Evolutionary conservation across 805 yeast species (phyloP).

Genomic region (Suhomyces sp.): DNA sequence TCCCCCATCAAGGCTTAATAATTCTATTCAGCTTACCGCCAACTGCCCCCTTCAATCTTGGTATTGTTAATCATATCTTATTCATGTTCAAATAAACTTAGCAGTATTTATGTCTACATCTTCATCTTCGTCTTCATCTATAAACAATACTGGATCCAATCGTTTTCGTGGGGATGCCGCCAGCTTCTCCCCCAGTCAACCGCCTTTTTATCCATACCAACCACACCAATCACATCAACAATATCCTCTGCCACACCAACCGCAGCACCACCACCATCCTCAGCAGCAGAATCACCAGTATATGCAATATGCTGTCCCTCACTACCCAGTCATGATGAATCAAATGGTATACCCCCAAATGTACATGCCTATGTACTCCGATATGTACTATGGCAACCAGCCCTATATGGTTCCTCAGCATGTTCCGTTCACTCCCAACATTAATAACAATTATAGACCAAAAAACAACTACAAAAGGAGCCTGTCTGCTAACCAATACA

Average conservation of each 20-base stretch:
- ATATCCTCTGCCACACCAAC: slow-evolving; percentile 8
- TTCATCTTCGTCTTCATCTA: slow-evolving; percentile 20
- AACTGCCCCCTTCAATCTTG: background rate
- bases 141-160: slow-evolving; percentile 28
- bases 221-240: slow-evolving; percentile 6
- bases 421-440: slow-evolving; percentile 5
- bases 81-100: slow-evolving; percentile 6
- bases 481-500: slow-evolving; percentile 2
- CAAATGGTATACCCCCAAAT: slow-evolving; percentile 14
- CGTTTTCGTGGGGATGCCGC: slow-evolving; percentile 41
- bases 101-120: slow-evolving; percentile 7
- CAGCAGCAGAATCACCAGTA: slow-evolving; percentile 13
- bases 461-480: slow-evolving; percentile 7
- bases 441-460: slow-evolving; percentile 3
- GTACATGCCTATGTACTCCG: slow-evolving; percentile 15
- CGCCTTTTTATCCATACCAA: slow-evolving; percentile 7
- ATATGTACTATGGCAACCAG: slow-evolving; percentile 13
- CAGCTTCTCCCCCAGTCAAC: slow-evolving; percentile 30
- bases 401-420: slow-evolving; percentile 11
- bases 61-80: background rate
- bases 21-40: background rate
- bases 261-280: slow-evolving; percentile 10
- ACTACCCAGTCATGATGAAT: slow-evolving; percentile 8
- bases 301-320: slow-evolving; percentile 11
- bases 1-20: background rate